Evolutionary conservation across 768 basidiomycete species (phyloP).

Genomic region (Boletus rufocinnamomeus): DNA sequence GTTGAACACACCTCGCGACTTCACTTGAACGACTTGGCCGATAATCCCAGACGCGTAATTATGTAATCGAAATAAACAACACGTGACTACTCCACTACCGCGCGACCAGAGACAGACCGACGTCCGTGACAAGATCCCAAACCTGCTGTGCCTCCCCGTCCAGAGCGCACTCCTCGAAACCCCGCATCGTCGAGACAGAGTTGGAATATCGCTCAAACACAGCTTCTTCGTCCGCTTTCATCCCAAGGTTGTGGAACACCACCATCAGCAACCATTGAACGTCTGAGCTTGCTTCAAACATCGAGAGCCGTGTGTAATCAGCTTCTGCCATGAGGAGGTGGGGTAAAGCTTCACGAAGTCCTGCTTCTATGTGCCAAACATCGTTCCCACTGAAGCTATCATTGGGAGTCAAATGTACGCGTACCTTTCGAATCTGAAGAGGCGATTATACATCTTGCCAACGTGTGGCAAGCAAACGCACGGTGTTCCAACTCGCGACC

Average conservation of each 20-base stretch:
- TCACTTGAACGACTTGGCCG: conserved; percentile 4
- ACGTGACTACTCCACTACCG: conserved; percentile 31
- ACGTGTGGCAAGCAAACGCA: conserved; percentile 69
- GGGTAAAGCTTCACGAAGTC: conserved; percentile 55
- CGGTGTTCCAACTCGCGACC: conserved; percentile 77
- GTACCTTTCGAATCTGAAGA: conserved; percentile 50
- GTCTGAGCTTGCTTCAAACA: conserved; percentile 60
- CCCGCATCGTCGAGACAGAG: conserved; percentile 43
- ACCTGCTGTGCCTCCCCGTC: conserved; percentile 58
- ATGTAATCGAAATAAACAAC: conserved; percentile 25
- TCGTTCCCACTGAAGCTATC: conserved; percentile 19
- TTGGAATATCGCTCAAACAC: conserved; percentile 50
- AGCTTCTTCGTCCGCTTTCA: conserved; percentile 55
- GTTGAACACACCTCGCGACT: conserved; percentile 10
- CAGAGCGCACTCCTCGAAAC: conserved; percentile 44
- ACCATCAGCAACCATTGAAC: conserved; percentile 73
- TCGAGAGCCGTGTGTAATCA: conserved; percentile 63
- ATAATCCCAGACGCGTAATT: conserved; percentile 17
- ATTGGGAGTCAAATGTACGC: conserved; percentile 15
- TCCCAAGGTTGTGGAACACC: conserved; percentile 69
- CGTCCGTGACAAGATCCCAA: conserved; percentile 56
- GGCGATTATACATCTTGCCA: conserved; percentile 75
- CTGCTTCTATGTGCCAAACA: conserved; percentile 28
- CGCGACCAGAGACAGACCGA: conserved; percentile 57
- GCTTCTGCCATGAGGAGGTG: conserved; percentile 64